Base-by-base conservation (phyloP, 2,329 filamentous ascomycete genomes). In the Talaromyces sp. region DNA sequence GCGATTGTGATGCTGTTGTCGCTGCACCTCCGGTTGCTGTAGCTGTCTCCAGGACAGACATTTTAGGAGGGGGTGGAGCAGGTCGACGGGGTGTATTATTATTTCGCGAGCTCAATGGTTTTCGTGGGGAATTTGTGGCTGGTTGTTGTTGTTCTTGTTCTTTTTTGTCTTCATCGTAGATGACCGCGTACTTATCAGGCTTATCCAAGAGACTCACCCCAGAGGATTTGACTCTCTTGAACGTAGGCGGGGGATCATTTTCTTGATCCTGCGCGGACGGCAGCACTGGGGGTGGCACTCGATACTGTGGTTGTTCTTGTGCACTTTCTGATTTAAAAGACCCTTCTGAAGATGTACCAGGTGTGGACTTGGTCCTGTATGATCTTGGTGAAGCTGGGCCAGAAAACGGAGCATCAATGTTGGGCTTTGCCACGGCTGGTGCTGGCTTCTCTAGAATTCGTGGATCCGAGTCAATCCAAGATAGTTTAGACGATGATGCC, bases 31-130 rank as follows among this genome's bases (percentile, higher is more conserved):
- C 92, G 11, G 88, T 88, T 1, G 89, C 86, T 1, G 93, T 97
- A 2, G 92, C 93, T 3, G 93, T 89, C 67, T 98, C 92, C n/a
- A 97, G 79, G 8, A 96, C 89, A 1, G 91, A 95, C 93, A 98
- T 98, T 75, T 97, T 98, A 0, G 95, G 93, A 8, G 92, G 92
- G 2, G 81, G 88, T 2, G 91, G 91, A 25, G 89, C 84, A 28
- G 89, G 84, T 67, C 92, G 83, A 69, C 86, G 89, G 11, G 92
- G 92, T 4, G 92, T 96, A 69, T 89, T 89, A 62, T 80, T 83
- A 68, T 82, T 86, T 63, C 84, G 79, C 7, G 77, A 73, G 15
- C 81, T 81, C 9, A 88, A 74, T 15, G 80, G 75, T 63, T 75
- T 78, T 32, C 80, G 72, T 19, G 78, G 77, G 4, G 79, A 80